These are phyloP conservation scores for Linaria vulgaris DNA, from an alignment of 257 asterid species.

Conservation along the genomic window DNA sequence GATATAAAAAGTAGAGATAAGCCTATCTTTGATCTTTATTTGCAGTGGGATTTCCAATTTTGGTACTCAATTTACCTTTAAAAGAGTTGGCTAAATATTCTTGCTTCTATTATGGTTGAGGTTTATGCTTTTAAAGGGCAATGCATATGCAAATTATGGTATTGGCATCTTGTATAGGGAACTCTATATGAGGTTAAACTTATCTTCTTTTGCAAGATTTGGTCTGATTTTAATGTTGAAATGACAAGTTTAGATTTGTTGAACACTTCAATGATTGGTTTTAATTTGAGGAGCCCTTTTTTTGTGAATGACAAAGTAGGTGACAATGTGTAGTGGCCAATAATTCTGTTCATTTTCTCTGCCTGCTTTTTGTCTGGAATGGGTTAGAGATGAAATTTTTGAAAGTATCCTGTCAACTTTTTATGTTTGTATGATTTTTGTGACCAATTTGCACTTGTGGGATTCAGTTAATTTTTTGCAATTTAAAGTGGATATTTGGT, in stretches of 20 bases:
- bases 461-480: slow-evolving; percentile 30
- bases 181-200: background rate
- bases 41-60: slow-evolving; percentile 28
- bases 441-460: slow-evolving; percentile 28
- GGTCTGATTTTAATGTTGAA: slow-evolving; percentile 1
- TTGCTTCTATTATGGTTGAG: slow-evolving; percentile 27
- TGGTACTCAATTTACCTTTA: slow-evolving; percentile 27
- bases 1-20: slow-evolving; percentile 33
- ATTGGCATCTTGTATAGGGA: background rate
- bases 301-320: slow-evolving; percentile 16
- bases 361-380: slow-evolving; percentile 23
- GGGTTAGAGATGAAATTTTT: slow-evolving; percentile 6
- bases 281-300: slow-evolving; percentile 10
- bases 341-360: slow-evolving; percentile 23
- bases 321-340: slow-evolving; percentile 29
- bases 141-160: slow-evolving; percentile 11
- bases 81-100: slow-evolving; percentile 22
- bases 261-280: slow-evolving; percentile 21
- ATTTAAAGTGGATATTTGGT: background rate
- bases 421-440: background rate
- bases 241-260: background rate
- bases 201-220: slow-evolving; percentile 18
- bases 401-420: slow-evolving; percentile 11
- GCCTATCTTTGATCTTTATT: slow-evolving; percentile 19
- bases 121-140: slow-evolving; percentile 9